Evolutionary conservation across 2,329 filamentous ascomycete genomes (phyloP).

Genomic region (Hawksworthiomyces lignivorus): DNA sequence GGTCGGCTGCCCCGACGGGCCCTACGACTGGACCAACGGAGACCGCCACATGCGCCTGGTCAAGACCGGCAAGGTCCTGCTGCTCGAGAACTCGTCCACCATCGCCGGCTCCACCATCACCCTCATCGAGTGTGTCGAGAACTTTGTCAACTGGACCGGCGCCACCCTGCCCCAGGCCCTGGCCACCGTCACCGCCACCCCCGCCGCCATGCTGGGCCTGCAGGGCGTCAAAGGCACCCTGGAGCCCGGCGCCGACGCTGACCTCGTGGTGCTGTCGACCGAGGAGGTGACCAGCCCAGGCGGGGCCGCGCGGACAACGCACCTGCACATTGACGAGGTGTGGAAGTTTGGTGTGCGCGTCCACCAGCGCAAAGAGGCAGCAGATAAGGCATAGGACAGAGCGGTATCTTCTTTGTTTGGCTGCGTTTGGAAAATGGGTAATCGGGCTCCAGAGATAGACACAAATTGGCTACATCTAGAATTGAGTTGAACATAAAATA

Average conservation of each 20-base stretch:
- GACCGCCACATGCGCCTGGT: conserved; percentile 50
- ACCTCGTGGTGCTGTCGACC: conserved; percentile 61
- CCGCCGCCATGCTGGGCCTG: conserved; percentile 68
- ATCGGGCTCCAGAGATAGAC: too few species aligned
- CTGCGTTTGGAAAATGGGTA: too few species aligned
- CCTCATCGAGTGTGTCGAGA: conserved; percentile 74
- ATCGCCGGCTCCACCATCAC: conserved; percentile 70
- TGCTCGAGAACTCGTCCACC: conserved; percentile 68
- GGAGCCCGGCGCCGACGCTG: conserved; percentile 56
- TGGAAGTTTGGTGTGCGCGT: conserved; percentile 68
- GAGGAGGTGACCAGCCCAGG: too few species aligned
- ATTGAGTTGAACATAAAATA: too few species aligned
- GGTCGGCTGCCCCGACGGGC: conserved; percentile 73
- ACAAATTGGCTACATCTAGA: too few species aligned
- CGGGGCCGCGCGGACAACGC: conserved; percentile 17
- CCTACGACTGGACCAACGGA: conserved; percentile 79
- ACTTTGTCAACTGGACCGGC: conserved; percentile 70
- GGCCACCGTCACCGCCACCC: conserved; percentile 66
- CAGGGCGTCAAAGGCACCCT: conserved; percentile 59
- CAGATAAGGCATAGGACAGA: too few species aligned
- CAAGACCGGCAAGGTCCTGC: conserved; percentile 65
- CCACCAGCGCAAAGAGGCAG: conserved; percentile 11
- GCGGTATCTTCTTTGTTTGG: too few species aligned
- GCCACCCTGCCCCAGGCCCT: conserved; percentile 60
- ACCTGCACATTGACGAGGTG: conserved; percentile 62